Base-by-base conservation (phyloP, 1,284 basidiomycete genomes). In the Moesziomyces sp. region DNA sequence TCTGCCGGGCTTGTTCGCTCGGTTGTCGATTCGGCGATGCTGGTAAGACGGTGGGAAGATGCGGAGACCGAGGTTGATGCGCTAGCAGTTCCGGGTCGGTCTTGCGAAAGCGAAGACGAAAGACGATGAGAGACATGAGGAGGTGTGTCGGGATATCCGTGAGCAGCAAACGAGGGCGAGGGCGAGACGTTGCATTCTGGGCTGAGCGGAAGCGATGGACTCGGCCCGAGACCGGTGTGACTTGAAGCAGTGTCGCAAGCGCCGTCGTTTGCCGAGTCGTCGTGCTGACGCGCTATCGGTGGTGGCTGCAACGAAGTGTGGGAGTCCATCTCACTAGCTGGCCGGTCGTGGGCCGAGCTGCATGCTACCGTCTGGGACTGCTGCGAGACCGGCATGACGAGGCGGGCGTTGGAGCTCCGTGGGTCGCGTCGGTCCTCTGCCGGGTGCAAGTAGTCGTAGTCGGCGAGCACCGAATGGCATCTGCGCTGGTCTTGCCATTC, bases 341-440 rank as follows among this genome's bases (percentile, higher is more conserved):
- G 24, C 34, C 24, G 23, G 42, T 44, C 43, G 13, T 52, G 59
- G 2, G 52, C 21, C 28, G 50, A 35, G 19, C 56, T 44, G 28
- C 45, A 42, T 35, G 52, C 38, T 2, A 54, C 21, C 16, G 52
- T 47, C 23, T 64, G 60, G 5, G 61, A 13, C 45, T 61, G 61
- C 13, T 9, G 24, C 5, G 72, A 42, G 42, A 60, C 46, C 8
- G 71, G 45, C 57, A 69, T 67, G 46, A 74, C 57, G 19, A 74
- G 54, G 49, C 52, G 54, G 21, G 53, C 46, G n/a, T 51, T 52
- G 40, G 65, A 64, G 46, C 60, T 74, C 30, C 71, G 60, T 24
- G 71, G 71, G 28, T 74, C 71, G 9, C 71, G 57, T 10, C 71
- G 58, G 24, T 74, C 71, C n/a, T 74, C 71, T 18, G 57, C 43